phyloP scores from a whole-genome alignment of 352 stramenopile species.

The Phytophthora macrochlamydospora region DNA sequence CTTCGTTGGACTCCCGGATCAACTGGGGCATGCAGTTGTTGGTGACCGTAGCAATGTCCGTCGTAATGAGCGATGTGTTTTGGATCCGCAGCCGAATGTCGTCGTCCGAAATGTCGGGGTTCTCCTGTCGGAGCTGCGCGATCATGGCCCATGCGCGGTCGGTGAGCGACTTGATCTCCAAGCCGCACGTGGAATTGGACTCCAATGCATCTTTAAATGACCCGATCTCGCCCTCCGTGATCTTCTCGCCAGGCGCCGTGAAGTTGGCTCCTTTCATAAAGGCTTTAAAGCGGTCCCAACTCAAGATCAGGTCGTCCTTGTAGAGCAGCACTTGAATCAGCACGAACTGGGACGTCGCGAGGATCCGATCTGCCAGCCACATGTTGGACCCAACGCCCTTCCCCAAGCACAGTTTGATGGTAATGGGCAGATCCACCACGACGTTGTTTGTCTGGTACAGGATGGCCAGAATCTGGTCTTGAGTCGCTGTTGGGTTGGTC shows the following conservation, averaged over 20 bases:
- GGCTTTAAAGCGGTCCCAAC: conserved; percentile 13
- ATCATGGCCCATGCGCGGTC: conserved; percentile 51
- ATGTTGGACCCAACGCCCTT: conserved; percentile 47
- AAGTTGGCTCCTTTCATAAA: conserved; percentile 25
- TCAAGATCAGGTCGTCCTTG: conserved; percentile 16
- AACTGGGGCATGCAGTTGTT: conserved; percentile 53
- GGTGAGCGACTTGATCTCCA: conserved; percentile 43
- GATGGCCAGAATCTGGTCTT: conserved; percentile 55
- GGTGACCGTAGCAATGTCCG: conserved; percentile 53
- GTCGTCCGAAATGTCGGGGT: conserved; percentile 40
- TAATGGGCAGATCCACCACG: conserved; percentile 59
- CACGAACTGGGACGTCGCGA: conserved; percentile 20
- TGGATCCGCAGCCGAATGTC: conserved; percentile 48
- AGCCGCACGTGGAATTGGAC: conserved; percentile 43
- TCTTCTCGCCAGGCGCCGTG: conserved; percentile 15
- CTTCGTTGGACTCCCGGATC: conserved; percentile 30
- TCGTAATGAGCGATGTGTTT: conserved; percentile 50
- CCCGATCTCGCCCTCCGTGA: conserved; percentile 23
- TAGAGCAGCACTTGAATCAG: conserved; percentile 12
- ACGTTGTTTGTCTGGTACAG: conserved; percentile 65
- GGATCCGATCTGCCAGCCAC: conserved; percentile 41
- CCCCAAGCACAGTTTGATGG: conserved; percentile 51
- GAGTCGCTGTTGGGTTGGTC: conserved; percentile 43
- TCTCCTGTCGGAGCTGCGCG: conserved; percentile 40
- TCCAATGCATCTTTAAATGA: conserved; percentile 43